Conservation (phyloP, 2,329 filamentous ascomycete genomes). For the Penicillium sp. region DNA sequence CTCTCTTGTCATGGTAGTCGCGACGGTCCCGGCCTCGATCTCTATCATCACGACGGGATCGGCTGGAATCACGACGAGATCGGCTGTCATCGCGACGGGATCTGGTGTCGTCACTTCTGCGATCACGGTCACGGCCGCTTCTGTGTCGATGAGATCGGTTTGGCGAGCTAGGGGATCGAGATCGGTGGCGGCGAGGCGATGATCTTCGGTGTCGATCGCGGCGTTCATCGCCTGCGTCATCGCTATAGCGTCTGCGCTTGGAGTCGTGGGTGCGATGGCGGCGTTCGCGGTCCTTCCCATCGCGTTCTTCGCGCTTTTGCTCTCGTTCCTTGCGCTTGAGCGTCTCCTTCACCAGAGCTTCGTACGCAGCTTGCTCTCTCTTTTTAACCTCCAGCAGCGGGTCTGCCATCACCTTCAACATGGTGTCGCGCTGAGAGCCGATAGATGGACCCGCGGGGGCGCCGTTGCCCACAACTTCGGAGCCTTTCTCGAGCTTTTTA, state of each 20-base stretch:
- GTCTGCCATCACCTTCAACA: slow-evolving; percentile 84
- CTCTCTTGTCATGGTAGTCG: slow-evolving; percentile 24
- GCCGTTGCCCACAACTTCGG: slow-evolving; percentile 26
- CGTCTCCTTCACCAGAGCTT: slow-evolving; percentile 54
- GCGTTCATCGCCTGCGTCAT: slow-evolving; percentile 26
- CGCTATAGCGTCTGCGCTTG: slow-evolving; percentile 26
- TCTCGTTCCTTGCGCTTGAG: slow-evolving; percentile 33
- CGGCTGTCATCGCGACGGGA: slow-evolving; percentile 11
- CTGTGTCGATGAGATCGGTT: slow-evolving; percentile 27
- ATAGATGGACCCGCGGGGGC: slow-evolving; percentile 51
- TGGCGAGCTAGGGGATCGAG: slow-evolving; percentile 24
- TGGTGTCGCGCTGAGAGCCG: slow-evolving; percentile 76
- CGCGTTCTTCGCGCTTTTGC: slow-evolving; percentile 24
- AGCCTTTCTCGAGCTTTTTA: slow-evolving; percentile 77
- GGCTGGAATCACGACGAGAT: slow-evolving; percentile 8
- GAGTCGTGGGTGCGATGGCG: slow-evolving; percentile 25
- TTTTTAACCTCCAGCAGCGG: slow-evolving; percentile 91
- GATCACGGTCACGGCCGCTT: slow-evolving; percentile 27
- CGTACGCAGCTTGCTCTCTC: slow-evolving; percentile 80
- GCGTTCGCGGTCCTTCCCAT: slow-evolving; percentile 22
- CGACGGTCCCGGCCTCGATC: slow-evolving; percentile 15
- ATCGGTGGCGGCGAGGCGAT: slow-evolving; percentile 28
- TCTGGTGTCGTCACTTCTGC: slow-evolving; percentile 13
- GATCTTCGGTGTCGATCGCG: slow-evolving; percentile 22
- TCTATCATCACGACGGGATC: slow-evolving; percentile 9